A percentile compares a stretch with the other conserved stretches of the same genome.
These are phyloP conservation scores for Chrysosporium queenslandicum DNA, from an alignment of 2,329 filamentous ascomycete genomes.

Conservation along the genomic window DNA sequence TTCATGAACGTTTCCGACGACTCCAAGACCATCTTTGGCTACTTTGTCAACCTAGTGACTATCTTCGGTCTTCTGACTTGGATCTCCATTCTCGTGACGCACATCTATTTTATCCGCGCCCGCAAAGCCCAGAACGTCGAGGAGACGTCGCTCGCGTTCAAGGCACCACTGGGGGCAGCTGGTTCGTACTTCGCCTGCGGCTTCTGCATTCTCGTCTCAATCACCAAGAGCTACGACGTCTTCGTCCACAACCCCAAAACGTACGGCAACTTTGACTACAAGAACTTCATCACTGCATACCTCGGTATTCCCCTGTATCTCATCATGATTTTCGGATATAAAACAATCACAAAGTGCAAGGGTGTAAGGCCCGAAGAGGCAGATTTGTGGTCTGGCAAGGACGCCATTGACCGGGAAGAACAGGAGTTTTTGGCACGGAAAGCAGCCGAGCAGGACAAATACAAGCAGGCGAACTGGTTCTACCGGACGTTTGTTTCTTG, in stretches of 20 bases:
- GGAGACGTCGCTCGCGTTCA: conserved; percentile 33
- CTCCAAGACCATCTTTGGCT: conserved; percentile 36
- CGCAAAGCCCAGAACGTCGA: conserved; percentile 32
- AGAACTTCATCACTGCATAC: conserved; percentile 41
- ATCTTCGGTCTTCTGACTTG: conserved; percentile 40
- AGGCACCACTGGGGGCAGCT: conserved; percentile 41
- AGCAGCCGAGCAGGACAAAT: conserved; percentile 57
- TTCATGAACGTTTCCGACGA: conserved; percentile 36
- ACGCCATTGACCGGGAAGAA: conserved; percentile 45
- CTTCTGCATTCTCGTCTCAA: conserved; percentile 52
- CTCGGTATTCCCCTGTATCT: conserved; percentile 35
- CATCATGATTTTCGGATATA: conserved; percentile 28
- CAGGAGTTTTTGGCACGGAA: conserved; percentile 63
- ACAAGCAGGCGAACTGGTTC: conserved; percentile 40
- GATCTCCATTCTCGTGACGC: conserved; percentile 38
- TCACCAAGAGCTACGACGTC: conserved; percentile 73
- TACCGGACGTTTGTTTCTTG: conserved; percentile 51
- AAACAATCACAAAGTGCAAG: conserved; percentile 18
- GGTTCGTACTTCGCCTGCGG: conserved; percentile 53
- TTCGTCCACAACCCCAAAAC: conserved; percentile 43
- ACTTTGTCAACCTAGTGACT: conserved; percentile 39
- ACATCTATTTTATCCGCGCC: conserved; percentile 39
- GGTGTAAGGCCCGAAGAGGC: conserved; percentile 18
- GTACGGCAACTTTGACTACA: conserved; percentile 48
- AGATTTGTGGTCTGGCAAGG: conserved; percentile 23